Evolutionary conservation across 2,329 filamentous ascomycete species (phyloP).

Genomic region (Fusarium poae): DNA sequence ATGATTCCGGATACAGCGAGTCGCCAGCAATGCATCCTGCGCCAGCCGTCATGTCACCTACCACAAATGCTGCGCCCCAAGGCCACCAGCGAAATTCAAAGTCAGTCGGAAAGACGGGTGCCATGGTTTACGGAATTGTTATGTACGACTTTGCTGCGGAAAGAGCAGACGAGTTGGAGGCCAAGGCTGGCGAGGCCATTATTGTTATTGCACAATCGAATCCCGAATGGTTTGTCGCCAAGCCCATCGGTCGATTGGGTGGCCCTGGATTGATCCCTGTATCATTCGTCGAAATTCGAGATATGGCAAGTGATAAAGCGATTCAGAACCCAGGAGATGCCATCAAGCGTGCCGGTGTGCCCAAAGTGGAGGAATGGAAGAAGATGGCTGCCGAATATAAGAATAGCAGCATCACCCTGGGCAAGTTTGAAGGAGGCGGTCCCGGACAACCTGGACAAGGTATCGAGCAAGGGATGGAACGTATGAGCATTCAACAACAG

Average conservation of each 20-base stretch:
- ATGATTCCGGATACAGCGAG: conserved; percentile 86
- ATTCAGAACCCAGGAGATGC: conserved; percentile 87
- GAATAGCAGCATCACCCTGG: conserved; percentile 96
- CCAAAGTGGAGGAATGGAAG: conserved; percentile 98
- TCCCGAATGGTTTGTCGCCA: conserved; percentile 98
- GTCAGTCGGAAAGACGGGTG: conserved; percentile 69
- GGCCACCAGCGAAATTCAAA: conserved; percentile 64
- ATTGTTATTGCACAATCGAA: conserved; percentile 99
- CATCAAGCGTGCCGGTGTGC: conserved; percentile 88
- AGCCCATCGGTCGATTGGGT: conserved; percentile 97
- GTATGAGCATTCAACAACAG: conserved; percentile 76
- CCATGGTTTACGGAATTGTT: conserved; percentile 96
- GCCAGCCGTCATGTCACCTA: conserved; percentile 34
- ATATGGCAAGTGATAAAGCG: conserved; percentile 88
- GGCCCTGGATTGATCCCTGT: conserved; percentile 96
- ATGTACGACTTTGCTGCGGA: conserved; percentile 98
- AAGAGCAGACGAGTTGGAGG: conserved; percentile 93
- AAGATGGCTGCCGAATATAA: conserved; percentile 99
- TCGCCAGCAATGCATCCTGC: conserved; percentile 50
- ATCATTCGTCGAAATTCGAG: conserved; percentile 94
- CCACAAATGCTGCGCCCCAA: conserved; percentile 40
- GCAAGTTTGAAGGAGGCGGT: conserved; percentile 80
- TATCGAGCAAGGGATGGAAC: conserved; percentile 78
- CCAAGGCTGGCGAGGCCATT: conserved; percentile 94
- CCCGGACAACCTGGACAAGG: conserved; percentile 57